Evolutionary conservation across 257 asterid species (phyloP).

Genomic region (Rehmannia glutinosa): DNA sequence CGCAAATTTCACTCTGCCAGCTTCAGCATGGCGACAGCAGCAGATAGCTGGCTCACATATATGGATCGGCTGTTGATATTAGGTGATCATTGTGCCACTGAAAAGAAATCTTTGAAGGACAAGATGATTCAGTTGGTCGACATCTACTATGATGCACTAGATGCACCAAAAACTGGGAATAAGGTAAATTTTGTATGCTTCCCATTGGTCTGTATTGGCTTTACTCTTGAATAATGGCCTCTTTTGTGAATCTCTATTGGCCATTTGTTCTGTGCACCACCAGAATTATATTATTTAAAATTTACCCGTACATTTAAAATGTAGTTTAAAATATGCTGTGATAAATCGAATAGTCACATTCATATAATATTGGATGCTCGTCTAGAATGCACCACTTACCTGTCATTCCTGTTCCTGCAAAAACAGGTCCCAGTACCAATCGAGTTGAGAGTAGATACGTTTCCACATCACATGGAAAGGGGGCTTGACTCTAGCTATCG

Average conservation of each 20-base stretch:
- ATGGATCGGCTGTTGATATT: constrained; percentile 71
- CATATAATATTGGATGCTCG: not conserved
- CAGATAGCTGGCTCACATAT: constrained; percentile 66
- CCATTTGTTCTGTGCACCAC: not conserved
- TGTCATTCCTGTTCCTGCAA: not conserved
- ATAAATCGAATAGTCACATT: not conserved
- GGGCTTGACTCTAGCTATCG: constrained; percentile 24
- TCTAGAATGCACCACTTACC: not conserved
- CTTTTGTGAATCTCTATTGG: not conserved
- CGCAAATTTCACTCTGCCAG: constrained; percentile 35
- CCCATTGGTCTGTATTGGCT: not conserved
- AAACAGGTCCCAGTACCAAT: constrained; percentile 50
- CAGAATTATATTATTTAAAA: not conserved
- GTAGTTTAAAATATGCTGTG: not conserved
- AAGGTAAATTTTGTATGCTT: constrained; percentile 47
- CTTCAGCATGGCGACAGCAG: constrained; percentile 50
- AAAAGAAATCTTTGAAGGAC: constrained; percentile 31
- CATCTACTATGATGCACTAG: constrained; percentile 80
- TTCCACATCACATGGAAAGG: constrained; percentile 71
- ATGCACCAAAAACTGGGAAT: constrained; percentile 87
- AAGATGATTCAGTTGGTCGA: constrained; percentile 51
- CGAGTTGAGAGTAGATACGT: constrained; percentile 39
- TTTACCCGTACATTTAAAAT: not conserved
- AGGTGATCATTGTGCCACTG: constrained; percentile 33
- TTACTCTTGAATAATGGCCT: not conserved